Conservation (phyloP, 768 basidiomycete species). For the Amanita fuliginea region DNA sequence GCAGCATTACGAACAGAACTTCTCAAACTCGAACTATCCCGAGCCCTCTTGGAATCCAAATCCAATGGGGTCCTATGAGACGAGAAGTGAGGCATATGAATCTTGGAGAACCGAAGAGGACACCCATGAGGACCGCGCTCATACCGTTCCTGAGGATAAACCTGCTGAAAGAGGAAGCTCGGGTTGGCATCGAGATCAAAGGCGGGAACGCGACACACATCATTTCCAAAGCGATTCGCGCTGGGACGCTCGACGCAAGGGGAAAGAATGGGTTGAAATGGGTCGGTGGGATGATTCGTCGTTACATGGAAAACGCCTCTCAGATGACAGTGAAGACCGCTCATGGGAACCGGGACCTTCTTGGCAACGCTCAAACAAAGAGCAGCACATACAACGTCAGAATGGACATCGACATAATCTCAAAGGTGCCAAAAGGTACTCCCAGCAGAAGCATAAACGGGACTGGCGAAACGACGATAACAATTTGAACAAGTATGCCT, state of each 20-base stretch:
- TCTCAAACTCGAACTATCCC: conserved; percentile 32
- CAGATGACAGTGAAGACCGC: conserved; percentile 33
- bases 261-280: conserved; percentile 26
- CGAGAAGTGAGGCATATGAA: conserved; percentile 28
- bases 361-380: conserved; percentile 42
- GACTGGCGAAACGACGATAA: conserved; percentile 52
- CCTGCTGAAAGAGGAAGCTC: conserved; percentile 21
- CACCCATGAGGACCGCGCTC: conserved; percentile 23
- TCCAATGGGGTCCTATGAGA: conserved; percentile 25
- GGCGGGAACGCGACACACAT: conserved; percentile 26
- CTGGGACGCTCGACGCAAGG: conserved; percentile 42
- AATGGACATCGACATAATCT: conserved; percentile 24
- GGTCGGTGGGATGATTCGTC: conserved; percentile 17
- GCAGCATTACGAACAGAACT: conserved; percentile 34
- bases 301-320: conserved; percentile 17
- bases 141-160: conserved; percentile 14
- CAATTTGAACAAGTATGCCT: conserved; percentile 63
- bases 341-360: conserved; percentile 65
- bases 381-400: conserved; percentile 29
- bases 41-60: conserved; percentile 34
- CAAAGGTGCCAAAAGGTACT: conserved; percentile 23
- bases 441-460: conserved; percentile 28
- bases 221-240: conserved; percentile 36
- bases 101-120: conserved; percentile 32
- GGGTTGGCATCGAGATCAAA: conserved; percentile 26